Evolutionary conservation across 441 rosid genomes (phyloP), one percentile per base, ranked within the genome.

Genomic region (Kokia cookei): DNA sequence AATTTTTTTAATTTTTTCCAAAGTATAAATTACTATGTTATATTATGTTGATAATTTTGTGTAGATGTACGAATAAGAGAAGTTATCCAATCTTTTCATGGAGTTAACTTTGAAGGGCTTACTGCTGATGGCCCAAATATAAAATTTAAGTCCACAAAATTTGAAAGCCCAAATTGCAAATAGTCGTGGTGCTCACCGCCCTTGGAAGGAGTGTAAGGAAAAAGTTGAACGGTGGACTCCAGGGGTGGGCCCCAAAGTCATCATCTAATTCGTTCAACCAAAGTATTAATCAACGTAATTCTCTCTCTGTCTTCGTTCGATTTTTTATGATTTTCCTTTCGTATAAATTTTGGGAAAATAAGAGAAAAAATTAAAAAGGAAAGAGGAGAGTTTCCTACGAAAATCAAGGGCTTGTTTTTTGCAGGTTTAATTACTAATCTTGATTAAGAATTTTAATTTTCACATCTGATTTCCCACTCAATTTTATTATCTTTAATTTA

Each of bases 351-450:
- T 11, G 55, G 12, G 1, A 7, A 29, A 11, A 15, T 45, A 32
- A 12, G 15, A 13, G 24, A 5, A 48, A 29, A 32, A 35, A 37
- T 37, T 7, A 29, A 48, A 50, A 50, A 2, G 45, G 12, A 40
- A 17, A 61, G 24, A 50, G 59, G 6, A 62, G 69, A 26, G 47
- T 59, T 48, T 42, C 65, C 42, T 22, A 48, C 75, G 75, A 48
- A 63, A 62, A 50, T 73, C 76, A 32, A 59, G 42, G 40, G 61
- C 43, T 40, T 40, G 58, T 13, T 19, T 40, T 35, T 62, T 63
- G 45, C 48, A 62, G 76, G 70, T 73, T 48, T 27, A 62, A 48
- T 51, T 51, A 8, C 59, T 62, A 61, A 73, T 29, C 13, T 48
- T 29, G 37, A 51, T 65, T 24, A n/a, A 55, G 7, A 43, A 67